These are phyloP conservation scores for Magnolia sinica DNA, from an alignment of 164 flowering plant species.

Conservation along the genomic window DNA sequence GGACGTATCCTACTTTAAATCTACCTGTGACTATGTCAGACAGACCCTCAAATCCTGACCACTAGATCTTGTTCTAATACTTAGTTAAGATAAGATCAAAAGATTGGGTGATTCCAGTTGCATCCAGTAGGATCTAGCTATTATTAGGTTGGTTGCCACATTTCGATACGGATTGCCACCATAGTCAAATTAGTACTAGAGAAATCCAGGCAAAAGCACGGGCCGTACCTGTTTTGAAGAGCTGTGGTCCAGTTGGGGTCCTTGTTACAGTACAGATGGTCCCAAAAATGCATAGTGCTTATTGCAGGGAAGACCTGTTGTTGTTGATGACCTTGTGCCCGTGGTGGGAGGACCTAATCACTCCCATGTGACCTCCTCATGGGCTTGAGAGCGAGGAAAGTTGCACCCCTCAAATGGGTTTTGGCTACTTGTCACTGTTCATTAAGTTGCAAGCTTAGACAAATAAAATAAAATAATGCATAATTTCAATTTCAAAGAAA, in stretches of 20 bases:
- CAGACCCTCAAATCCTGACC: background rate
- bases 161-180: background rate
- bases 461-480: background rate
- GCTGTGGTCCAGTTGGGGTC: conserved; percentile 15
- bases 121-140: background rate
- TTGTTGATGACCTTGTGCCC: conserved; percentile 6
- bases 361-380: conserved; percentile 17
- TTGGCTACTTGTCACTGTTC: conserved; percentile 14
- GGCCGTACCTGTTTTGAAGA: conserved; percentile 3
- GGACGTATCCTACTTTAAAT: conserved; percentile 3
- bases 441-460: conserved; percentile 5
- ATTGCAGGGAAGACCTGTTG: background rate
- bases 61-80: background rate
- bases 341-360: conserved; percentile 11
- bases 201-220: background rate
- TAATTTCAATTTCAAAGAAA: background rate
- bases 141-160: background rate
- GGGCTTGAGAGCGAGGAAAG: background rate
- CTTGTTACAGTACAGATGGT: conserved; percentile 3
- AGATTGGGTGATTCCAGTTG: background rate
- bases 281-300: conserved; percentile 2
- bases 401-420: background rate
- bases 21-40: background rate
- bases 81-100: background rate
- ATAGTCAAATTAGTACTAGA: background rate